Evolutionary conservation across 345 rosid species (phyloP), one percentile per base, ranked within the genome.

Genomic region (Arabidopsis thaliana): DNA sequence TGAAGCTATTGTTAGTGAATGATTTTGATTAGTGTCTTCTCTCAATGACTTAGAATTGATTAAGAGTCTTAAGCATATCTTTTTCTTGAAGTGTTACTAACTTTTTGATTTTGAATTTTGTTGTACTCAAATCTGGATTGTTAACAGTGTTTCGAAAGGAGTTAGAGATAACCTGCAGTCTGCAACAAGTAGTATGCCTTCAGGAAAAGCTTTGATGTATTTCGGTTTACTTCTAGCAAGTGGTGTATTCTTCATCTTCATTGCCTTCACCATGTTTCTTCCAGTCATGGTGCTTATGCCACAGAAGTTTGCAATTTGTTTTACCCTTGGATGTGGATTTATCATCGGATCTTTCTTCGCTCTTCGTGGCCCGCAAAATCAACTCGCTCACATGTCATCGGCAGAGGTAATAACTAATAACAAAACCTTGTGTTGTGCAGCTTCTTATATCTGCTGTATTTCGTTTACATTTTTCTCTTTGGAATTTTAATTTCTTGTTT

Each of bases 211-310:
- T 10, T 83, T 93, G 25, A 71, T 90, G 87, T 93, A 90, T 52
- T 90, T 93, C 65, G 93, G 93, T 41, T 63, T 90, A 61, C 74
- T 93, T 58, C 86, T 93, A 65, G 92, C 89, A 0, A 81, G 86
- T 32, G 94, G 97, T 4, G 84, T 86, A 58, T 93, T 90, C 84
- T 90, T 90, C 51, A 65, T 90, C 58, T 86, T 92, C 71, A 83
- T 88, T 2, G 89, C 94, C 25, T 90, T 93, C 69, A 87, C 94
- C 52, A 86, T 90, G 89, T 93, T 93, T 79, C 98, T 93, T 52
- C 96, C 98, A 1, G 83, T 90, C 71, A 90, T 90, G 86, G 98
- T 90, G 56, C 40, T 93, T 55, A 79, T 88, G 87, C 94, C 98
- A 9, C 94, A 93, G 88, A 93, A 90, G 66, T 93, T 93, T 64